Evolutionary conservation across 768 basidiomycete genomes (phyloP), one percentile per base, ranked within the genome.

Genomic region (Suillus subalutaceus): DNA sequence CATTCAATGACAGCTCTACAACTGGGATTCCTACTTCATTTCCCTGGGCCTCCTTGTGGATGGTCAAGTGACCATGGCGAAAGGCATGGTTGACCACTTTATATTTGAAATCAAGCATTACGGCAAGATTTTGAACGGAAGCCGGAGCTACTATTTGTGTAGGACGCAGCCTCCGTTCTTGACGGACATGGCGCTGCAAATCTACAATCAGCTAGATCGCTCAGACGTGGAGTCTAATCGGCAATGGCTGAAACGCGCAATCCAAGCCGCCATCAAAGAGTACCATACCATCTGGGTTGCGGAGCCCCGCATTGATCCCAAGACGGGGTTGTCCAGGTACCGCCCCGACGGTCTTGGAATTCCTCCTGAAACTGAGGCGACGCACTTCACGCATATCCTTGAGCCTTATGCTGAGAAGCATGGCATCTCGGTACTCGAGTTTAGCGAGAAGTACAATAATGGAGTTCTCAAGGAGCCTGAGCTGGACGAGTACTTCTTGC

Each of bases 101-200:
- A 92, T 97, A 74, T 99, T 99, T 76, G 95, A 99, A 83, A 97
- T 99, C 83, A 94, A 90, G 81, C 93, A 97, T 79, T 97, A 97
- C 75, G 92, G 93, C 82, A 96, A 97, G 80, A 96, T 96, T 72
- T 81, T 99, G 70, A 99, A 99, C 77, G 97, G 97, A 68, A 96
- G 91, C 78, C 91, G 97, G 72, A 93, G 92, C 75, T 91, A 90
- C 85, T 99, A 99, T 77, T 88, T 99, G 65, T 93, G 92, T 77
- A 91, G 97, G 68, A 92, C 95, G 15, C 97, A 99, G 75, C 97
- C 97, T 38, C 97, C 97, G 2, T 99, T 99, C 91, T 85, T 99
- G 57, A 99, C 97, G 55, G 97, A 99, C 77, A 95, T 99, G 90
- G 95, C 96, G 0, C 84, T 99, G 46, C 97, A 99, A 77, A 97